Evolutionary conservation across 2,329 filamentous ascomycete species (phyloP).

Genomic region (Xylaria sp.): DNA sequence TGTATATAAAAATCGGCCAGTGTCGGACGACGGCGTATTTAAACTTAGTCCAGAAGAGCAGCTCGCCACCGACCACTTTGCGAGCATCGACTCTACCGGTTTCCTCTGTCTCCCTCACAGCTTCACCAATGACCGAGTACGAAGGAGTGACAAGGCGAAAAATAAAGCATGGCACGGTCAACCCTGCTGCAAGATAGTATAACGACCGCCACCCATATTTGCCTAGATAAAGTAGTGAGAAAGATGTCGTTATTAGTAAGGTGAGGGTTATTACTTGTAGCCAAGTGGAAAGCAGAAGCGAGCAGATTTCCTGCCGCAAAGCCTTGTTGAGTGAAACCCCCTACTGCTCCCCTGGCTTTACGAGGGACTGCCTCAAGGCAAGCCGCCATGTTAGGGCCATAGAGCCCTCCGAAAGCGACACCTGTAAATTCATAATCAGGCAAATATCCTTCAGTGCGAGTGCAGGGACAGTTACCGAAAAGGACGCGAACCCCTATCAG

Average conservation of each 20-base stretch:
- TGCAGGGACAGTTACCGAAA: not conserved
- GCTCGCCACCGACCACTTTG: not conserved
- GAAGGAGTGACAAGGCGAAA: not conserved
- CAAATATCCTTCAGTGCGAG: not conserved
- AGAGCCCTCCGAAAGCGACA: not conserved
- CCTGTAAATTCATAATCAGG: not conserved
- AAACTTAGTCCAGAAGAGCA: not conserved
- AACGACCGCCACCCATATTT: not conserved
- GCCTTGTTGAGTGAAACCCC: not conserved
- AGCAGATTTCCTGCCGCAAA: constrained; percentile 2
- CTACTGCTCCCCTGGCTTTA: not conserved
- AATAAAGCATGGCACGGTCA: constrained; percentile 1
- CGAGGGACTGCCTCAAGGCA: not conserved
- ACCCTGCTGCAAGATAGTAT: not conserved
- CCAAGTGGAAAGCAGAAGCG: not conserved
- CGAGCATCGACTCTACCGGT: not conserved
- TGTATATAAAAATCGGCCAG: constrained; percentile 3
- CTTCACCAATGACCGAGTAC: not conserved
- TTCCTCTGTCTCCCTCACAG: not conserved
- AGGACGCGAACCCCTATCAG: not conserved
- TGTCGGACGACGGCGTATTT: not conserved
- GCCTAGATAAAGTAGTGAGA: not conserved
- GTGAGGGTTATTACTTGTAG: not conserved
- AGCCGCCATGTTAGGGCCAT: not conserved
- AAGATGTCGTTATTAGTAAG: not conserved